Base-by-base conservation (phyloP, 345 rosid species). In the Corymbia maculata region DNA sequence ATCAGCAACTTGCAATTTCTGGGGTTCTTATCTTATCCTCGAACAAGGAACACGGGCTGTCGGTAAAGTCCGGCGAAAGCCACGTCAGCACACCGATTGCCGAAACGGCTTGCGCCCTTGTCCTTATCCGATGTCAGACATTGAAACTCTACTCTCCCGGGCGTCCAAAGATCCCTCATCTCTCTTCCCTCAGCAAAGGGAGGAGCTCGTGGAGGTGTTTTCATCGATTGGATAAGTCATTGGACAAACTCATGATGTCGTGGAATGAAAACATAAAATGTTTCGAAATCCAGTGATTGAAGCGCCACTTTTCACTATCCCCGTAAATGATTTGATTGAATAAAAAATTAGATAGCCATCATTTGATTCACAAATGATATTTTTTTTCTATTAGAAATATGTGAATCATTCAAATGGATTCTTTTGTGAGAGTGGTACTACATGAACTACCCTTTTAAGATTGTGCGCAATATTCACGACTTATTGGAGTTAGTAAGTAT, bases 321-420 rank as follows among this genome's bases (percentile, higher is more conserved):
- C 3, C 26, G 9, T 36, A 2, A 36, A 32, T 36, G 26, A 70
- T 36, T 36, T 9, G 47, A 17, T 36, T 16, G 47, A 2, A 70
- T 64, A n/a, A 22, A 55, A 53, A 55, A 36, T 36, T 36, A 2
- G 42, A 36, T 4, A 36, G 42, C 4, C 4, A 36, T 36, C 42
- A 4, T 36, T 36, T 36, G 4, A 4, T 36, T 36, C 4, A 36
- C 42, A 36, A 36, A 36, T 4, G 42, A 36, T 36, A 36, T 4
- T 36, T 36, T 36, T 8, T 36, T 1, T 32, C 24, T 5, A 70
- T 70, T 0, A 0, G 1, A 6, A 17, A 32, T 70, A 8, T 17
- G 1, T 1, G 24, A 8, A 32, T 16, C 19, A 17, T 70, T 36
- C 24, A 17, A 17, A 2, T 17, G 13, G 13, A 10, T 68, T 68